These are phyloP conservation scores for Avena insularis DNA, from an alignment of 176 grass and related monocot genomes.

Conservation along the genomic window DNA sequence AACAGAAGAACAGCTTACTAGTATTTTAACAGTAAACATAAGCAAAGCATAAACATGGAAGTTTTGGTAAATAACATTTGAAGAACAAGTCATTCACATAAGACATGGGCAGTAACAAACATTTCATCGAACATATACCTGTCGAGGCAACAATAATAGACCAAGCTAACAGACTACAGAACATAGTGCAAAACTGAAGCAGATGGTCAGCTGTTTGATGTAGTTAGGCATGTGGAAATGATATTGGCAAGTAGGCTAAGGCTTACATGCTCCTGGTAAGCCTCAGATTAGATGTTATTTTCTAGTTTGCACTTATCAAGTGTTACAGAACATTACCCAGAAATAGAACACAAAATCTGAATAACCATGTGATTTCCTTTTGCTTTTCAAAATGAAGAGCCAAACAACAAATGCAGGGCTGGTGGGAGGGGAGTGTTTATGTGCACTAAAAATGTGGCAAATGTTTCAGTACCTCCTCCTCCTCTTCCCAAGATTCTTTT, in stretches of 20 bases:
- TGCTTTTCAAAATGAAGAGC: background rate
- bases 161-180: background rate
- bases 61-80: background rate
- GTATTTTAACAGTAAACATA: background rate
- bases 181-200: background rate
- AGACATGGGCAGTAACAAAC: background rate
- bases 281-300: background rate
- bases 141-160: background rate
- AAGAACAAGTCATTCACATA: slow-evolving; percentile 27
- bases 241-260: background rate
- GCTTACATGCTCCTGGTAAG: background rate
- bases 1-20: background rate
- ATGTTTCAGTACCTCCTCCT: slow-evolving; percentile 63
- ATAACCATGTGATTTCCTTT: background rate
- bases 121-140: background rate
- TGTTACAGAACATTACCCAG: background rate
- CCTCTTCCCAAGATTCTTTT: slow-evolving; percentile 95
- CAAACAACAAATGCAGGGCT: slow-evolving; percentile 10
- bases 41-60: background rate
- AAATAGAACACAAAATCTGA: background rate
- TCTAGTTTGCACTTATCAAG: background rate
- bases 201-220: background rate
- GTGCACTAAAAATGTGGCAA: background rate
- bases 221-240: background rate
- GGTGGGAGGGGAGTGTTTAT: background rate